These are phyloP conservation scores for Helotiales sp. DNA, from an alignment of 2,329 filamentous ascomycete species.

Conservation along the genomic window DNA sequence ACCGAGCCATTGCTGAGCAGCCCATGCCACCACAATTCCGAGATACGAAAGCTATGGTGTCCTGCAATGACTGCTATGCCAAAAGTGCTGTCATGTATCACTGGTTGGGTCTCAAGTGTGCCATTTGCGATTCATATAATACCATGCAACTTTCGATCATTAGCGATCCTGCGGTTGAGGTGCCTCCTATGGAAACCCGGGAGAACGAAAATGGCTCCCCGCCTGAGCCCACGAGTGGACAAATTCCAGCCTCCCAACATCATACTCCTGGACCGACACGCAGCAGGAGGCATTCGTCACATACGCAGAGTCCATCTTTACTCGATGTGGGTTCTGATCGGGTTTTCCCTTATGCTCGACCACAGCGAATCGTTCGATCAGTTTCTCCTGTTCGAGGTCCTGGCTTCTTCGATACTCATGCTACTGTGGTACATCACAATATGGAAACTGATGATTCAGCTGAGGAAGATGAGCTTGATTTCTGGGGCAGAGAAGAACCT, in stretches of 20 bases:
- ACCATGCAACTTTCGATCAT: constrained; percentile 65
- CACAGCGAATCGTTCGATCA: constrained; percentile 34
- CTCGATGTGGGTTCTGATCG: constrained; percentile 12
- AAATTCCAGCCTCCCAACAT: constrained; percentile 14
- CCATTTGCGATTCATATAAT: constrained; percentile 69
- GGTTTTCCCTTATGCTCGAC: constrained; percentile 28
- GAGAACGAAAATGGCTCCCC: constrained; percentile 23
- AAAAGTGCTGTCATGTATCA: constrained; percentile 87
- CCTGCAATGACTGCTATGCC: constrained; percentile 93
- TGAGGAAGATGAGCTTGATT: constrained; percentile 50
- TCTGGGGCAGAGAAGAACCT: constrained; percentile 48
- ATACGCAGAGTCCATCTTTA: constrained; percentile 21
- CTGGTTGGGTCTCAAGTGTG: constrained; percentile 92
- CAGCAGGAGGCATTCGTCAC: constrained; percentile 33
- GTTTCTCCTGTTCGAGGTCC: constrained; percentile 34
- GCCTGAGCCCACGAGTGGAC: constrained; percentile 18
- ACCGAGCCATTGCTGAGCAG: constrained; percentile 81
- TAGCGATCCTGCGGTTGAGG: constrained; percentile 40
- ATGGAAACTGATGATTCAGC: constrained; percentile 48
- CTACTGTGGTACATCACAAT: constrained; percentile 33
- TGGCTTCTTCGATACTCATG: constrained; percentile 27
- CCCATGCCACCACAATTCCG: constrained; percentile 88
- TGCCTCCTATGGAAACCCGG: constrained; percentile 22
- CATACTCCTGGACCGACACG: constrained; percentile 17
- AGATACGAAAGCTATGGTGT: constrained; percentile 77